Evolutionary conservation across 2,329 filamentous ascomycete species (phyloP), one percentile per base, ranked within the genome.

Genomic region (Fusarium gaditjirri): DNA sequence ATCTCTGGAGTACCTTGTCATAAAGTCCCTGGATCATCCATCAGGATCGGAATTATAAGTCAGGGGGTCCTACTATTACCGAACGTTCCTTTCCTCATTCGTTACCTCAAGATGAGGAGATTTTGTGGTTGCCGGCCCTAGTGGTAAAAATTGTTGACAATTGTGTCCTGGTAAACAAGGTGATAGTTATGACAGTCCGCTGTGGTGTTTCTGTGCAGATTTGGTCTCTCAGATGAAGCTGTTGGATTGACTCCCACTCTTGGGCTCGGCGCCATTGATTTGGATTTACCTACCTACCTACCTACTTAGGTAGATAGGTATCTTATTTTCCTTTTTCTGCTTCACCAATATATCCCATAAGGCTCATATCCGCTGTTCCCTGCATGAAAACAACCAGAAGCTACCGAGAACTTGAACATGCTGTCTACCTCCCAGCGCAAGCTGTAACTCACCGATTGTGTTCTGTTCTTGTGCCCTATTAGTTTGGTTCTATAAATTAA

Each of bases 1-100:
- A 71, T 68, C 35, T 68, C 65, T 68, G 65, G 65, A 68, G 65
- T 68, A 69, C 65, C 65, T 69, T 47, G 65, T 43, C 61, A 64
- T 42, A 27, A 61, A 33, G 39, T 59, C 56, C 61, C 61, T 64
- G 56, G 35, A 64, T 63, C 36, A 61, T 56, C 57, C 55, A 49
- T 50, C 42, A 43, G 64, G 39, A 29, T 69, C 65, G 50, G 57
- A 44, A 55, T 63, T 55, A 63, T 29, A 64, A 41, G 36, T 29
- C 29, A 42, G 59, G 60, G 60, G 39, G 52, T 55, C 47, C 52
- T 67, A 68, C 58, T 58, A 53, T 64, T 57, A 25, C 65, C 65
- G 47, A 68, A 53, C 8, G 36, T 67, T 55, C 47, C 35, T 60
- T 67, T 67, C 35, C 54, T 54, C 43, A 42, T 61, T 43, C 25